Evolutionary conservation across 768 basidiomycete genomes (phyloP).

Genomic region (Tylopilus vinaceipallidus): DNA sequence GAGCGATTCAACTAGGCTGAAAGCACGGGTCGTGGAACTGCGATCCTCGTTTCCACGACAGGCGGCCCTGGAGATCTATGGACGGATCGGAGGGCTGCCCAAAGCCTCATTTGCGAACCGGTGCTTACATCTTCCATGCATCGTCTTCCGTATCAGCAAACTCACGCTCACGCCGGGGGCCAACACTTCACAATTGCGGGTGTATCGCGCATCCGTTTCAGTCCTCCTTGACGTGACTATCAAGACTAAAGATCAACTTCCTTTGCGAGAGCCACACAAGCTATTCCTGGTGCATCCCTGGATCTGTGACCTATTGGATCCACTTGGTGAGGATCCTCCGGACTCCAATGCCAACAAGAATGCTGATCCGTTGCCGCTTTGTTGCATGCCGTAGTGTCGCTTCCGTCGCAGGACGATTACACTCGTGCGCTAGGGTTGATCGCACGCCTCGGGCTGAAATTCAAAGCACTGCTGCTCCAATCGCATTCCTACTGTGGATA

Average conservation of each 20-base stretch:
- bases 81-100: neutral
- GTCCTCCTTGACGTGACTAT: neutral
- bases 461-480: conserved; percentile 2
- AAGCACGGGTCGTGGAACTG: neutral
- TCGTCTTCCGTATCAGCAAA: neutral
- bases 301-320: neutral
- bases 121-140: conserved; percentile 3
- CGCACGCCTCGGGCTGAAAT: conserved; percentile 2
- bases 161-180: neutral
- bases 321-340: neutral
- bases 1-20: neutral
- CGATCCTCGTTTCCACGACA: neutral
- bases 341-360: neutral
- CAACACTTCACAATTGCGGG: neutral
- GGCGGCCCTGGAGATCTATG: neutral
- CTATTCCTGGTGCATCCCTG: conserved; percentile 3
- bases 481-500: neutral
- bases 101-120: conserved; percentile 1
- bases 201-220: neutral
- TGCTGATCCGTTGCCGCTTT: neutral
- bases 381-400: neutral
- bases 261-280: neutral
- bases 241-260: neutral
- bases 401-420: neutral
- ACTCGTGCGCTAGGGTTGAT: conserved; percentile 2